phyloP scores from a whole-genome alignment of 1,284 basidiomycete species.

The Microstroma glucosiphilum region DNA sequence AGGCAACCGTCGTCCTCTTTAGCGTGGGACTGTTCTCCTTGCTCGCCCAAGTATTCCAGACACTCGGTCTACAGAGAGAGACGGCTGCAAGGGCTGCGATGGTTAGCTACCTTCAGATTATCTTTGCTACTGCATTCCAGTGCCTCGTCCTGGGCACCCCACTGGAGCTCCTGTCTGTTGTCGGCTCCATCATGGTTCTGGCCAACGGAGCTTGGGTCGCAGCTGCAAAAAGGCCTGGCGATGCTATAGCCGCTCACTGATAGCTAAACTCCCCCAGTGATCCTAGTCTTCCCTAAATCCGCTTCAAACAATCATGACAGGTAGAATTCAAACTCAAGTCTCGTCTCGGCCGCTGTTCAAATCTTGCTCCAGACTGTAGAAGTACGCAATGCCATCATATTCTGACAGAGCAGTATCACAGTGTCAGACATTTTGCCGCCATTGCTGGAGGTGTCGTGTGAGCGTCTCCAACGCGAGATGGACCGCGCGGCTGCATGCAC shows the following conservation, averaged over 20 bases:
- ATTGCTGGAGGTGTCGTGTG: too few relatives aligned
- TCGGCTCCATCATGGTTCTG: slow-evolving; percentile 4
- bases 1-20: slow-evolving; percentile 1
- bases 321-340: too few relatives aligned
- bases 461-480: too few relatives aligned
- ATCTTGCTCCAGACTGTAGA: too few relatives aligned
- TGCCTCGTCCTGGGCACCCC: slow-evolving; percentile 9
- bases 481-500: too few relatives aligned
- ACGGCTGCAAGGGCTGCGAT: slow-evolving; percentile 27
- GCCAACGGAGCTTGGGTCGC: slow-evolving; percentile 15
- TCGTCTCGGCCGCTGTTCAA: too few relatives aligned
- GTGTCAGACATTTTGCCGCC: too few relatives aligned
- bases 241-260: slow-evolving; percentile 9
- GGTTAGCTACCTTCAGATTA: slow-evolving; percentile 24
- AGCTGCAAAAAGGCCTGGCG: neutral
- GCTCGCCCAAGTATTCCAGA: slow-evolving; percentile 21
- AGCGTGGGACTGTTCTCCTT: slow-evolving; percentile 11
- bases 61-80: slow-evolving; percentile 30
- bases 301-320: too few relatives aligned
- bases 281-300: too few relatives aligned
- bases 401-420: too few relatives aligned
- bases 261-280: too few relatives aligned
- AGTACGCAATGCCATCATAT: too few relatives aligned
- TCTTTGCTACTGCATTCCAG: slow-evolving; percentile 13
- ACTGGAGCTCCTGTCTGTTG: slow-evolving; percentile 9